Evolutionary conservation across 1,284 basidiomycete species (phyloP).

Genomic region (Ganoderma boninense): DNA sequence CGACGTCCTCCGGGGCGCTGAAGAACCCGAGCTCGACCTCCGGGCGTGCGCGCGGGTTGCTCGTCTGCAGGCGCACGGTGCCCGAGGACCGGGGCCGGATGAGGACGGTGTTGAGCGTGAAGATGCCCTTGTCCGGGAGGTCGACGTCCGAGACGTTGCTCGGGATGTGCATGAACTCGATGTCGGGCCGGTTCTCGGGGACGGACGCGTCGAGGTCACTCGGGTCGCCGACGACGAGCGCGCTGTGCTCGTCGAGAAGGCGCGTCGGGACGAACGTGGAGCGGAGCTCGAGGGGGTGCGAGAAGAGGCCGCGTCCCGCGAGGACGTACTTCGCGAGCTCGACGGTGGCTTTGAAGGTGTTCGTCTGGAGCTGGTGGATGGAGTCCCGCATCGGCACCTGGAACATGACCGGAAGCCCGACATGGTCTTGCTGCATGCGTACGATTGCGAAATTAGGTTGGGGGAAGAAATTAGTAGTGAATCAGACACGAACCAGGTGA

Average conservation of each 20-base stretch:
- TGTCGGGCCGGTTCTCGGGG: conserved; percentile 42
- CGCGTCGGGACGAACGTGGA: conserved; percentile 38
- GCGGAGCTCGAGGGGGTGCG: conserved; percentile 39
- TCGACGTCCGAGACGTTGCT: conserved; percentile 28
- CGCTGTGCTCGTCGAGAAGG: conserved; percentile 35
- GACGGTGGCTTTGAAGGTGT: conserved; percentile 31
- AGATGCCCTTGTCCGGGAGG: conserved; percentile 32
- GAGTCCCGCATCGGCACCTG: conserved; percentile 41
- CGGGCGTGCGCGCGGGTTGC: conserved; percentile 43
- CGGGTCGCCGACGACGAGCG: conserved; percentile 15
- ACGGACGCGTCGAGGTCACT: conserved; percentile 30
- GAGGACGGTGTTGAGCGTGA: conserved; percentile 41
- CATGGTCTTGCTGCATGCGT: conserved; percentile 42
- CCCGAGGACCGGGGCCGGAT: conserved; percentile 46
- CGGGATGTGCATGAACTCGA: conserved; percentile 46
- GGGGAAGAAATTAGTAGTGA: too few relatives aligned
- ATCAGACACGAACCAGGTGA: conserved; percentile 37
- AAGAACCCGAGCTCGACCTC: conserved; percentile 43
- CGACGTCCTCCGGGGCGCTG: conserved; percentile 35
- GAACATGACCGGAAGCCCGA: conserved; percentile 40
- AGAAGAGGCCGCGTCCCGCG: conserved; percentile 41
- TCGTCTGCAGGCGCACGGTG: conserved; percentile 42
- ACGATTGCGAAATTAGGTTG: too few relatives aligned
- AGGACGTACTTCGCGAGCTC: conserved; percentile 43
- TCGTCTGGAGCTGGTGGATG: conserved; percentile 29